Evolutionary conservation across 2,329 filamentous ascomycete genomes (phyloP), one percentile per base, ranked within the genome.

Genomic region (Nothopassalora personata): DNA sequence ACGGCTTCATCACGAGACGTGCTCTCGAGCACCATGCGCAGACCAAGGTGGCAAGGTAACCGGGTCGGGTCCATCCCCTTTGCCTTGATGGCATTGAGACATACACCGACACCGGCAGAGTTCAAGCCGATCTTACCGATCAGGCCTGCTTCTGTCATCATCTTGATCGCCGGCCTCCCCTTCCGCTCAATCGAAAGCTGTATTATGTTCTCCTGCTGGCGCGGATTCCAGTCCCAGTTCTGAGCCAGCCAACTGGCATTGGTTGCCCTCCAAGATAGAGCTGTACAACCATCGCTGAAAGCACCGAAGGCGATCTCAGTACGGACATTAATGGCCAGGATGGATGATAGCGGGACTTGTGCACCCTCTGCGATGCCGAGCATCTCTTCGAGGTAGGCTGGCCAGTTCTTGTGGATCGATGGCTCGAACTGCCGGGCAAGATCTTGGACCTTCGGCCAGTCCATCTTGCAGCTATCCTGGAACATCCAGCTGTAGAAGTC

Each of bases 61-160:
- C 77, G 79, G 0, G 71, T 70, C 2, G 71, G 65, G 65, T 84
- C 76, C 51, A 86, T 78, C 0, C 83, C 83, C 1, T 77, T 76
- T 3, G 82, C 82, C 43, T 79, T 77, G 60, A 88, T 84, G 0
- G 85, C 86, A 60, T 88, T 88, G 8, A 87, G 74, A 47, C 80
- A 81, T 0, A 81, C 80, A 0, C 83, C 85, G 0, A 88, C 82
- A 0, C 84, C 83, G 0, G 70, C 67, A 15, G 73, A 74, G 66
- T 88, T 88, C 64, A 87, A 75, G 0, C 86, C 86, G 23, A 88
- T 86, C 70, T 88, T 88, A 13, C 84, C 85, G 34, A 88, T 79
- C 23, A 86, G 78, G 13, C 84, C 83, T 0, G 79, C 82, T 66
- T 86, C 84, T 0, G 83, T 86, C 23, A 86, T 74, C 74, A 83